Conservation (phyloP, 257 asterid genomes). For the Solanum bulbocastanum region DNA sequence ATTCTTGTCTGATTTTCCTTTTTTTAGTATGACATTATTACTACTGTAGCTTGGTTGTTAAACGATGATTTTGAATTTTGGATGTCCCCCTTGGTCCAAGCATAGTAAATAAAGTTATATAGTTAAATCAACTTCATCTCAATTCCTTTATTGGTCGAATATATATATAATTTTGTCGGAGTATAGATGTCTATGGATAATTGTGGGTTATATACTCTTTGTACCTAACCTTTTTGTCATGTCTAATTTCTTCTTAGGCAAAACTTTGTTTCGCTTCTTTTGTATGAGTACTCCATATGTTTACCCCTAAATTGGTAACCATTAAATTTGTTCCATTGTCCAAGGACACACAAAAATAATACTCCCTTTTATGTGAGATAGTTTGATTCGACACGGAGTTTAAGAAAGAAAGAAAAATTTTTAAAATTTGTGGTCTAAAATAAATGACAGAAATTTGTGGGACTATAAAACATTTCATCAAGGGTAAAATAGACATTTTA, state of each 20-base stretch:
- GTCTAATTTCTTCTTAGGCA: not conserved
- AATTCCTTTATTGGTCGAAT: not conserved
- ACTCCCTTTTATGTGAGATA: rapidly evolving
- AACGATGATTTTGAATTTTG: not conserved
- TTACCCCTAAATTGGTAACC: not conserved
- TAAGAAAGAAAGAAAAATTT: too few species aligned
- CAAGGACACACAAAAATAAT: not conserved
- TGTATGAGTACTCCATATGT: not conserved
- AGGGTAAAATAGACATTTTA: too few species aligned
- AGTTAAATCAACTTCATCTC: not conserved
- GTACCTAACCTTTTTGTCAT: not conserved
- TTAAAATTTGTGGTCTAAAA: too few species aligned
- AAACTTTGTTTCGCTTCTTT: not conserved
- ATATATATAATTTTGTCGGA: conserved; percentile 3
- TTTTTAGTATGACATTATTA: not conserved
- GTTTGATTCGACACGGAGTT: rapidly evolving
- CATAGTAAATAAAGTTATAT: conserved; percentile 1
- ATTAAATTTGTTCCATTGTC: not conserved
- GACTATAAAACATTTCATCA: too few species aligned
- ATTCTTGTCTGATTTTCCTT: not conserved
- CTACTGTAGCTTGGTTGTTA: not conserved
- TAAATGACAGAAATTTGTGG: too few species aligned
- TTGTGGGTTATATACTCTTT: not conserved
- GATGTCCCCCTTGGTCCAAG: conserved; percentile 12
- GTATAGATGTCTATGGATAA: not conserved